phyloP scores from a whole-genome alignment of 306 rosid genomes.

The Quercus dentata region DNA sequence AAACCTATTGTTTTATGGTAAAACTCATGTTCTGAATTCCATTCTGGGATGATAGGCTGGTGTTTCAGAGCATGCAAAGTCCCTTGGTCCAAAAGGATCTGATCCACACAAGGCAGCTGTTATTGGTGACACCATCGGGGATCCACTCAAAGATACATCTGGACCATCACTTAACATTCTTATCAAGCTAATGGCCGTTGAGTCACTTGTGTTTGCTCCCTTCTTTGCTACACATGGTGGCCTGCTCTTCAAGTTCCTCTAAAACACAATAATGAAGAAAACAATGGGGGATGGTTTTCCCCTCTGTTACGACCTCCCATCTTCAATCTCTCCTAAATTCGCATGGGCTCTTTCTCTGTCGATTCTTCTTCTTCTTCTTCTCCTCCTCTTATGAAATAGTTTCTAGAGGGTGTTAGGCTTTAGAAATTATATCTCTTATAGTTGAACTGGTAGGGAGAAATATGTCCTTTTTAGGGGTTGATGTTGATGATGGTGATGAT shows the following conservation, averaged over 20 bases:
- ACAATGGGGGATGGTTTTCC: slow-evolving; percentile 12
- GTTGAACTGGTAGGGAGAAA: slow-evolving; percentile 25
- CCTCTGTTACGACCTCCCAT: neutral
- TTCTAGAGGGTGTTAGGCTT: slow-evolving; percentile 16
- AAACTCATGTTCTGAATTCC: neutral
- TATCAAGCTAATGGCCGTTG: slow-evolving; percentile 95
- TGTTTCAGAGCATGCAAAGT: slow-evolving; percentile 84
- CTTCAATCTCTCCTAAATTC: neutral
- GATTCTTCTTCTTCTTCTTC: slow-evolving; percentile 4
- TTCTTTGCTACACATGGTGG: slow-evolving; percentile 97
- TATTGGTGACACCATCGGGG: slow-evolving; percentile 97
- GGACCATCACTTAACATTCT: slow-evolving; percentile 99
- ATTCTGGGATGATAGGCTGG: slow-evolving; percentile 58
- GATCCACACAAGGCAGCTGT: slow-evolving; percentile 94
- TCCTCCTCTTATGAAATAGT: slow-evolving; percentile 6
- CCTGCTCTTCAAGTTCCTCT: slow-evolving; percentile 78
- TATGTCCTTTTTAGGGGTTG: slow-evolving; percentile 23
- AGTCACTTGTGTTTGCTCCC: slow-evolving; percentile 93
- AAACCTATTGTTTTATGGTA: neutral
- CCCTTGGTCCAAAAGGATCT: slow-evolving; percentile 92
- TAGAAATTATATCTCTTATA: neutral
- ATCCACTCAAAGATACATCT: slow-evolving; percentile 93
- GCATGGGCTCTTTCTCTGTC: slow-evolving; percentile 3
- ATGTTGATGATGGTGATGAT: slow-evolving; percentile 11
- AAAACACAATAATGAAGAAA: neutral